phyloP scores from a whole-genome alignment of 768 basidiomycete species.

The Trametes meyenii region DNA sequence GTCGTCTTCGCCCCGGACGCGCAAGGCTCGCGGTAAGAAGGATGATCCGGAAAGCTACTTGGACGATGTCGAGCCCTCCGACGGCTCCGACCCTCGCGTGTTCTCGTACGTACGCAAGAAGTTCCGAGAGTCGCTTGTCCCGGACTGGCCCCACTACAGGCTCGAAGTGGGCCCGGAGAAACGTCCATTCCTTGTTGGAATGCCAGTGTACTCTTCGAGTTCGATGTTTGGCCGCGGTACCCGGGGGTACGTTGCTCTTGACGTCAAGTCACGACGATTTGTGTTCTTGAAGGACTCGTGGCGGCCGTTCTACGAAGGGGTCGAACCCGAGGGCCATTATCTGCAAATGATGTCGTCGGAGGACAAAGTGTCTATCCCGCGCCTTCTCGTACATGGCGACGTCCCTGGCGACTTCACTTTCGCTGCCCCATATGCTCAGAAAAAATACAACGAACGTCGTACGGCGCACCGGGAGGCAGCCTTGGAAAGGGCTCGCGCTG shows the following conservation, averaged over 20 bases:
- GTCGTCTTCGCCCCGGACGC: too few species aligned
- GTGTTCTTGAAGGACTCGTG: conserved; percentile 23
- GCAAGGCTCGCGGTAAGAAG: too few species aligned
- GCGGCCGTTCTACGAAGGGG: not conserved
- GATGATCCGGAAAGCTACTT: not conserved
- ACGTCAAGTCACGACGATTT: conserved; percentile 6
- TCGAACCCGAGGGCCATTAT: conserved; percentile 2
- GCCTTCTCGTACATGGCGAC: conserved; percentile 7
- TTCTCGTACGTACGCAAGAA: not conserved
- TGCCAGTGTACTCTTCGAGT: not conserved
- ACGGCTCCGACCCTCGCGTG: not conserved
- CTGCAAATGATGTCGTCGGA: not conserved
- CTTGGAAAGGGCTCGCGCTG: too few species aligned
- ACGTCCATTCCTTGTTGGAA: not conserved
- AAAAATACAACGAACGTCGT: not conserved
- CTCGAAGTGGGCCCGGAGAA: not conserved
- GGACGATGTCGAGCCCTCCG: not conserved
- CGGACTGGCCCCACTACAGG: not conserved
- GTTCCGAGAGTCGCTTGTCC: not conserved
- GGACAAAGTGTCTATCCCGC: not conserved
- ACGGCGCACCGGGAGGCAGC: not conserved
- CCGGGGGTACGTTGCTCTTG: conserved; percentile 19
- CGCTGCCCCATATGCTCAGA: not conserved
- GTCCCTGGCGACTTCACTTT: not conserved
- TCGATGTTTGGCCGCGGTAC: conserved; percentile 4